A percentile compares a stretch with the other conserved stretches of the same genome.
Conservation (phyloP, 352 stramenopile species). For the Phytophthora capsici region DNA sequence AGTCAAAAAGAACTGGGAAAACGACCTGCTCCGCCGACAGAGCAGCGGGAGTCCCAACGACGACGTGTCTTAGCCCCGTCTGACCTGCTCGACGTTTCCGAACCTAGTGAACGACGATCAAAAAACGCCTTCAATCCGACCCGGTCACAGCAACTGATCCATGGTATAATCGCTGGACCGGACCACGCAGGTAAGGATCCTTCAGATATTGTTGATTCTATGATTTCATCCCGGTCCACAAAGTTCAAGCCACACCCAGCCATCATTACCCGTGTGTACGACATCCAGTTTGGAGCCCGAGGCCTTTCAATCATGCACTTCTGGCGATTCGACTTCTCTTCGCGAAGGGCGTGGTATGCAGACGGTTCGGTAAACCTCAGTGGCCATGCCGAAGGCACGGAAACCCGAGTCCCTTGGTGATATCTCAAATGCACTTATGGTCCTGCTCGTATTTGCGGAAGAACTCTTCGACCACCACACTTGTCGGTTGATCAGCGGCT, state of each 20-base stretch:
- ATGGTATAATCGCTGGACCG: not conserved
- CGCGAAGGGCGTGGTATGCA: conserved; percentile 12
- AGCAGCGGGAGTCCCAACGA: not conserved
- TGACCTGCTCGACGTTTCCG: not conserved
- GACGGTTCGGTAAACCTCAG: conserved; percentile 9
- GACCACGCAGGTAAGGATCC: conserved; percentile 16
- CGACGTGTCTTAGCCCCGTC: not conserved
- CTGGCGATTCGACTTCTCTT: conserved; percentile 12
- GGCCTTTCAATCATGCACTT: conserved; percentile 24
- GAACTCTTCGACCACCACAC: conserved; percentile 10
- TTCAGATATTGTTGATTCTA: conserved; percentile 4
- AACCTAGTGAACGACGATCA: not conserved
- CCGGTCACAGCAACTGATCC: not conserved
- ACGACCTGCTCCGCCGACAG: not conserved
- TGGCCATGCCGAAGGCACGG: not conserved
- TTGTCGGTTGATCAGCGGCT: not conserved
- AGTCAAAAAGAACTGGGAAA: not conserved
- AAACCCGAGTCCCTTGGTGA: conserved; percentile 1
- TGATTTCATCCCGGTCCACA: conserved; percentile 21
- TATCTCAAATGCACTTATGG: conserved; percentile 12
- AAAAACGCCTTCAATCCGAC: not conserved
- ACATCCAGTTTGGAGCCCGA: conserved; percentile 12
- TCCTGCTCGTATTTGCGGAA: conserved; percentile 13
- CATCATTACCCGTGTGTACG: conserved; percentile 7
- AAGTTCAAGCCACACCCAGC: conserved; percentile 24